Base-by-base conservation (phyloP, 164 flowering plant species). In the Houttuynia cordata region DNA sequence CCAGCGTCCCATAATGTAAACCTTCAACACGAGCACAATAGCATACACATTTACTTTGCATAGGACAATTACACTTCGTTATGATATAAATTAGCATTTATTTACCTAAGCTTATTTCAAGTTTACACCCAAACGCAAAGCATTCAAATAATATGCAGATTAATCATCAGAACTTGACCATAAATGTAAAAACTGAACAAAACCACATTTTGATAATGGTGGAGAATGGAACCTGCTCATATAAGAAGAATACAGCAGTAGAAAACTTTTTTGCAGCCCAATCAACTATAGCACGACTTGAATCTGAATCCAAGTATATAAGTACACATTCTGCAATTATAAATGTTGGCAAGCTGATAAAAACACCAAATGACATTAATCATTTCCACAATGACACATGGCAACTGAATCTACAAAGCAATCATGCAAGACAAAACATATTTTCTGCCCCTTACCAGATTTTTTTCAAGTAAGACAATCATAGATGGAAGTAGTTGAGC, bases 251-350 rank as follows among this genome's bases (percentile, higher is more conserved):
- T 56, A 83, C 62, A 54, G 96, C 80, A 22, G 96, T 83, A 40
- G 96, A 78, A 75, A 93, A 93, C 60, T 80, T 77, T 70, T 68
- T 81, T 64, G 98, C 74, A 58, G 94, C 85, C 98, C 98, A 93
- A 60, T 80, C 78, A 68, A 87, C 94, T 24, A 93, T 74, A 50
- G 75, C 64, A 25, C 81, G 70, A 68, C 82, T 86, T 70, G 96
- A 83, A 65, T 83, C 92, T 55, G 97, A 92, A 78, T 87, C 94
- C 90, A 93, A 66, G 87, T 93, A 93, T 77, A 93, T 93, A 61
- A 93, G 79, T 64, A 93, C 97, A 64, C 97, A 93, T 72, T 93
- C 98, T 84, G 97, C 98, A 82, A 93, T 93, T 77, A 93, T 86
- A 80, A 90, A 90, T 71, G 97, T 93, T 47, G 98, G 98, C 92